phyloP scores from a whole-genome alignment of 2,329 filamentous ascomycete genomes.

The Aureobasidium sp. region DNA sequence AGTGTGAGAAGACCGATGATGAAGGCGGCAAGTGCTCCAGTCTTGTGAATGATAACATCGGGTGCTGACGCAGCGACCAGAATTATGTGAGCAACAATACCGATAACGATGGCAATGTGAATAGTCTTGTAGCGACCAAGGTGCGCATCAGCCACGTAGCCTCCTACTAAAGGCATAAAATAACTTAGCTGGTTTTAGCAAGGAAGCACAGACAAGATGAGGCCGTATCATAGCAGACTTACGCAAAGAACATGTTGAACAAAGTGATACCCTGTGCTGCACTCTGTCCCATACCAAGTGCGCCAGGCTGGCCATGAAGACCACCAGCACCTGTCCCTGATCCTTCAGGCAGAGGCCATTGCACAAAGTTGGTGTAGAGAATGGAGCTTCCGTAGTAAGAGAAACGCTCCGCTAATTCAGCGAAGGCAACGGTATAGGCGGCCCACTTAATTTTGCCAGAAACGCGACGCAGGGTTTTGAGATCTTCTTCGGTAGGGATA shows the following conservation, averaged over 20 bases:
- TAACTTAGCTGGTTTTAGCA: background rate
- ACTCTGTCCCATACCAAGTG: slow-evolving; percentile 48
- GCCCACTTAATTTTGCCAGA: slow-evolving; percentile 42
- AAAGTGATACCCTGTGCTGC: slow-evolving; percentile 44
- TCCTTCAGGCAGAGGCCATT: slow-evolving; percentile 21
- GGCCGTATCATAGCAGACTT: slow-evolving; percentile 21
- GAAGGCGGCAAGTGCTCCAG: slow-evolving; percentile 30
- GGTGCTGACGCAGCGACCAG: slow-evolving; percentile 21
- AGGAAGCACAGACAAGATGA: background rate
- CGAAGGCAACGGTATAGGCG: slow-evolving; percentile 48
- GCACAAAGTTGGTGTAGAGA: slow-evolving; percentile 26
- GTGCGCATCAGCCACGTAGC: slow-evolving; percentile 37
- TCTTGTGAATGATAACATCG: slow-evolving; percentile 22
- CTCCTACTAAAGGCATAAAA: slow-evolving; percentile 16
- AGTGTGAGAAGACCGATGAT: slow-evolving; percentile 32
- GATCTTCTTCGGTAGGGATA: slow-evolving; percentile 41
- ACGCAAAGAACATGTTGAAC: slow-evolving; percentile 50
- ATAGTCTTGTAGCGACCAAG: slow-evolving; percentile 33
- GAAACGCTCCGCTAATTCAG: slow-evolving; percentile 53
- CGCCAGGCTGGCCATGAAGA: slow-evolving; percentile 39
- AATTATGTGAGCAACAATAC: slow-evolving; percentile 28
- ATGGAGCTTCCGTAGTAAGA: slow-evolving; percentile 51
- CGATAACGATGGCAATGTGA: slow-evolving; percentile 29
- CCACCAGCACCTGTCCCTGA: slow-evolving; percentile 17
- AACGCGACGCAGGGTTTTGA: slow-evolving; percentile 37